Base-by-base conservation (phyloP, 495 filamentous ascomycete genomes). In the Astrothelium macrocarpum region DNA sequence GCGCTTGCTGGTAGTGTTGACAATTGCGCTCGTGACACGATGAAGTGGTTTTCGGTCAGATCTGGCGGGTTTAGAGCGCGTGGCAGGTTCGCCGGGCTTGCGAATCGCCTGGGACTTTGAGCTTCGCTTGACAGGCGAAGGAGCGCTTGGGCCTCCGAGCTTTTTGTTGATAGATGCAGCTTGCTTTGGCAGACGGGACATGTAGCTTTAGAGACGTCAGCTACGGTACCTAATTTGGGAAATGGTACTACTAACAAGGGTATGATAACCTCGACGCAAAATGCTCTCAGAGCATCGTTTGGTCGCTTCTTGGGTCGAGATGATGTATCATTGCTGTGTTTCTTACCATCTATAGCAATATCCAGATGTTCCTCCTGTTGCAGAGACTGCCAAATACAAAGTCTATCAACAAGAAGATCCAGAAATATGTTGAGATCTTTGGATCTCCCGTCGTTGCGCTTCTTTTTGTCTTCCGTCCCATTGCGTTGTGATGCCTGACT, bases 301-400 rank as follows among this genome's bases (percentile, higher is more conserved):
- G 32, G 71, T 76, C 43, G 78, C 77, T 1, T 75, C 74, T 49
- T 71, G 25, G 20, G 25, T 56, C 29, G 49, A 56, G 49, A 56
- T 28, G 25, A 26, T 9, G 2, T 20, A 29, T 29, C 25, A 29
- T 56, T 2, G 11, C 65, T 69, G 11, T 74, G 73, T 2, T 70
- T 53, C 25, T 73, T 74, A 26, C 70, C 64, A 4, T 66, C 64
- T 2, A 64, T 80, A 34, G 80, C 71, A 29, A 78, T 77, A 53
- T 82, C 83, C 46, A 75, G 67, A 45, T 79, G 78, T 29, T 84
- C 84, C 5, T 79, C 72, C 49, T 70, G 26, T 12, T 82, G 81
- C 60, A 89, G 84, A n/a, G 91, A 90, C 70, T 96, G 91, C 95
- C 95, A 98, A 43, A 98, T 98, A 71, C 91, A 95, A 26, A 98